These are phyloP conservation scores for Lasiosphaeris hirsuta DNA, from an alignment of 495 filamentous ascomycete species.

Conservation along the genomic window DNA sequence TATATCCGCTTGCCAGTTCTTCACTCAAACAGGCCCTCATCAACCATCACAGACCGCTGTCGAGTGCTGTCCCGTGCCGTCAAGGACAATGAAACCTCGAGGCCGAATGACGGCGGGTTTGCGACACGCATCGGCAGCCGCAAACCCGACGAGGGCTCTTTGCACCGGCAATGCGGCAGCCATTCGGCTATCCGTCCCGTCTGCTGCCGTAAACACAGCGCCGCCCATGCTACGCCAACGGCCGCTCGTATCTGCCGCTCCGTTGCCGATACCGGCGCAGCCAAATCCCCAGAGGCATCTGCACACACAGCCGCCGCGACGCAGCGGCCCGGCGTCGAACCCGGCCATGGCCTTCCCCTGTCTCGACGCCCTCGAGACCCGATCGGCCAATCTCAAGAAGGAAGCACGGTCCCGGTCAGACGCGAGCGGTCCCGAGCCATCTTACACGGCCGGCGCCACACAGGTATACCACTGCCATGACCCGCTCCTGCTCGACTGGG, in stretches of 20 bases:
- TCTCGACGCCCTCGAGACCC: constrained; percentile 83
- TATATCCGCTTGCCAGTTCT: not conserved
- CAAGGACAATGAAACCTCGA: constrained; percentile 22
- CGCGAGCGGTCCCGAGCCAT: constrained; percentile 76
- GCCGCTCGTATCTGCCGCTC: not conserved
- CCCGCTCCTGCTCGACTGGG: constrained; percentile 87
- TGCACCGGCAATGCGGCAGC: constrained; percentile 11
- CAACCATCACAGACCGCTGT: no score
- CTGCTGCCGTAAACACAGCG: not conserved
- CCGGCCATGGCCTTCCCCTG: constrained; percentile 94
- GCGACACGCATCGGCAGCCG: not conserved
- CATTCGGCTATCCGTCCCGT: not conserved
- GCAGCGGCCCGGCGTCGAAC: constrained; percentile 61
- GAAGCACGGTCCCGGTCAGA: constrained; percentile 64
- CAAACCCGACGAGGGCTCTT: not conserved
- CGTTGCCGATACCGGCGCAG: not conserved
- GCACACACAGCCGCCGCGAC: constrained; percentile 32
- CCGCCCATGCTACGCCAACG: not conserved
- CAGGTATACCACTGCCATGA: constrained; percentile 67
- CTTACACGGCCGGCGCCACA: constrained; percentile 85
- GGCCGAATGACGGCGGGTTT: constrained; percentile 1
- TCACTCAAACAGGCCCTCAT: not conserved
- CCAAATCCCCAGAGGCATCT: constrained; percentile 19
- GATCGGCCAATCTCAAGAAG: constrained; percentile 64
- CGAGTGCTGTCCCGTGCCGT: not conserved